Conservation (phyloP, 352 stramenopile genomes). For the Pythium aquatile region DNA sequence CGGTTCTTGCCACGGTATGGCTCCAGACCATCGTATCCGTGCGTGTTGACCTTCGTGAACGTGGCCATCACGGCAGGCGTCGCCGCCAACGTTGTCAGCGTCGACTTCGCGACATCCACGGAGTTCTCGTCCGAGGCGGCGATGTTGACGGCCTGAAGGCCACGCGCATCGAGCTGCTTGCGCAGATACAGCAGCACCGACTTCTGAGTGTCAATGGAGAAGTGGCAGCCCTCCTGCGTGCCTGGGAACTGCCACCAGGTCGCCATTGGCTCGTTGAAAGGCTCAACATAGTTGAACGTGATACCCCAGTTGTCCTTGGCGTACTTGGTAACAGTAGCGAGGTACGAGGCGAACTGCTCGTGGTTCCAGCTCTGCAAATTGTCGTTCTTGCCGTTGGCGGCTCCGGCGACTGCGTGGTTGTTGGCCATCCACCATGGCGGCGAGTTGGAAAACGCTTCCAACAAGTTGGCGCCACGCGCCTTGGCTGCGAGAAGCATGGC, state of each 20-base stretch:
- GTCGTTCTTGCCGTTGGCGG: constrained; percentile 34
- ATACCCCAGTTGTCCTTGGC: constrained; percentile 45
- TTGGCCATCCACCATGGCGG: constrained; percentile 67
- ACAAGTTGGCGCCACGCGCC: constrained; percentile 36
- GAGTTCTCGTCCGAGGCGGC: constrained; percentile 58
- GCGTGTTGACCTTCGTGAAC: constrained; percentile 56
- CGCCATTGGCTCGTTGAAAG: constrained; percentile 59
- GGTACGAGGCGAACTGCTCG: constrained; percentile 44
- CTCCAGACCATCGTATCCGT: constrained; percentile 45
- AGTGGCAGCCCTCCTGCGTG: constrained; percentile 54
- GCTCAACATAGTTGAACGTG: constrained; percentile 53
- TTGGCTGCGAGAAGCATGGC: constrained; percentile 40
- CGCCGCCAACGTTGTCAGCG: constrained; percentile 32
- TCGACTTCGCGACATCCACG: constrained; percentile 32
- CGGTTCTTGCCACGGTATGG: constrained; percentile 45
- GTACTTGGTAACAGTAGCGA: constrained; percentile 42
- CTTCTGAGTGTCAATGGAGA: constrained; percentile 41
- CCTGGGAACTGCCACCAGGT: constrained; percentile 48
- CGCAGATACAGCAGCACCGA: constrained; percentile 41
- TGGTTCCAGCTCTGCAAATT: constrained; percentile 55
- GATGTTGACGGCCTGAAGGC: constrained; percentile 33
- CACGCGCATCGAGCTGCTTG: constrained; percentile 32
- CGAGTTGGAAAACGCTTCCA: constrained; percentile 59
- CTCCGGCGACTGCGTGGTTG: constrained; percentile 51
- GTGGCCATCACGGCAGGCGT: constrained; percentile 27